Conservation (phyloP, 2,329 filamentous ascomycete species). For the Penicillium sp. region DNA sequence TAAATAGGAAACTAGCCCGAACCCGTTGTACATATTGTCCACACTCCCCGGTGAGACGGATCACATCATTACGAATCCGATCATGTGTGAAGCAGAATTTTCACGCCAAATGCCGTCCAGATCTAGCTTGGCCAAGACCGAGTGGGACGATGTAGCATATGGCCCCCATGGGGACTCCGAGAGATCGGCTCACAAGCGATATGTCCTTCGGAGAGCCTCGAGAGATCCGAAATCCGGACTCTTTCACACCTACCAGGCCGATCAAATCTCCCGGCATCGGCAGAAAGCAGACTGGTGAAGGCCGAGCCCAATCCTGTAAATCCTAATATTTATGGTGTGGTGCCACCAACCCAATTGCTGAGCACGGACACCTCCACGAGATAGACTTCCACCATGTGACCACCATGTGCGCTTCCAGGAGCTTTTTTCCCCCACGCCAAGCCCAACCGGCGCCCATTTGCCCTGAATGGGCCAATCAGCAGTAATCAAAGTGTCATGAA, state of each 20-base stretch:
- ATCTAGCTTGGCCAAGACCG: not conserved
- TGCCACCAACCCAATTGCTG: not conserved
- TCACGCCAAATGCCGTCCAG: not conserved
- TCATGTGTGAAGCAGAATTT: slow-evolving; percentile 4
- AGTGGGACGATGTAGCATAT: slow-evolving; percentile 4
- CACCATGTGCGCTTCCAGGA: not conserved
- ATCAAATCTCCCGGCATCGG: not conserved
- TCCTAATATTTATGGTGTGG: not conserved
- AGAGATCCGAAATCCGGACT: slow-evolving; percentile 1
- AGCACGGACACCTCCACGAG: not conserved
- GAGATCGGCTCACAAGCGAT: not conserved
- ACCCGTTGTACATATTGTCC: not conserved
- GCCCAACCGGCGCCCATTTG: not conserved
- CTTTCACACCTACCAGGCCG: not conserved
- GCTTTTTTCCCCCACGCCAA: not conserved
- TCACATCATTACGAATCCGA: not conserved
- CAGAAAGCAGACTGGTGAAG: not conserved
- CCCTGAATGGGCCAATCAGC: slow-evolving; percentile 2
- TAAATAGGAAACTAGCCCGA: not conserved
- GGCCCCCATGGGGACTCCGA: not conserved
- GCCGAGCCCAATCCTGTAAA: not conserved
- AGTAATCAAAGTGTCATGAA: not conserved
- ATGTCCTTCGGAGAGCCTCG: not conserved
- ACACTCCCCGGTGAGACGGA: not conserved
- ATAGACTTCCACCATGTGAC: slow-evolving; percentile 1